Conservation (phyloP, 164 flowering plant species). For the Euptelea pleiosperma region DNA sequence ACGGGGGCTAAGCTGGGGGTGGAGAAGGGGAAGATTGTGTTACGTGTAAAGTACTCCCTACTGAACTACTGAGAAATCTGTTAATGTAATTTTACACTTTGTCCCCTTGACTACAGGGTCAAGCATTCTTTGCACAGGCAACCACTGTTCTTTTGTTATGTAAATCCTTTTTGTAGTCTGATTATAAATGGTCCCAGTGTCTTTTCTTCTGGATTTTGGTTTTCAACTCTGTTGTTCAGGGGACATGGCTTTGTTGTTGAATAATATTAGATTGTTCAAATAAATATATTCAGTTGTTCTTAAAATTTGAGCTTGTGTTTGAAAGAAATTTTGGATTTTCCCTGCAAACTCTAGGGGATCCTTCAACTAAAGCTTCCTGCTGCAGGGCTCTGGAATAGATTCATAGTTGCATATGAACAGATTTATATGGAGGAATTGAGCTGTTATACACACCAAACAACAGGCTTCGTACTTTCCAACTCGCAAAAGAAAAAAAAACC, state of each 20-base stretch:
- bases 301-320: neutral
- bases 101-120: conserved; percentile 21
- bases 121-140: conserved; percentile 60
- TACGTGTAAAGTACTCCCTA: conserved; percentile 84
- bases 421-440: no score
- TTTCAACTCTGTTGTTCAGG: neutral
- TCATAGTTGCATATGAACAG: no score
- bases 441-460: no score
- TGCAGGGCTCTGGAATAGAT: no score
- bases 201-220: neutral
- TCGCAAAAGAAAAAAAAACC: no score
- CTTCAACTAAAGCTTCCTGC: no score
- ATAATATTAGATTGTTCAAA: conserved; percentile 2
- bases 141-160: conserved; percentile 34
- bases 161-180: conserved; percentile 29
- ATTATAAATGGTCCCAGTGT: neutral
- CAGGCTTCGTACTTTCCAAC: no score
- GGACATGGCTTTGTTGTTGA: neutral
- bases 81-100: neutral
- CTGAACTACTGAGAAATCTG: conserved; percentile 61
- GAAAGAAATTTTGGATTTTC: neutral
- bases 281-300: conserved; percentile 5
- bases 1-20: conserved; percentile 98
- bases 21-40: conserved; percentile 83
- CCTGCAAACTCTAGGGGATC: neutral